Evolutionary conservation across 169 alveolate species (phyloP), one percentile per base, ranked within the genome.

Genomic region (Plasmodium berghei): DNA sequence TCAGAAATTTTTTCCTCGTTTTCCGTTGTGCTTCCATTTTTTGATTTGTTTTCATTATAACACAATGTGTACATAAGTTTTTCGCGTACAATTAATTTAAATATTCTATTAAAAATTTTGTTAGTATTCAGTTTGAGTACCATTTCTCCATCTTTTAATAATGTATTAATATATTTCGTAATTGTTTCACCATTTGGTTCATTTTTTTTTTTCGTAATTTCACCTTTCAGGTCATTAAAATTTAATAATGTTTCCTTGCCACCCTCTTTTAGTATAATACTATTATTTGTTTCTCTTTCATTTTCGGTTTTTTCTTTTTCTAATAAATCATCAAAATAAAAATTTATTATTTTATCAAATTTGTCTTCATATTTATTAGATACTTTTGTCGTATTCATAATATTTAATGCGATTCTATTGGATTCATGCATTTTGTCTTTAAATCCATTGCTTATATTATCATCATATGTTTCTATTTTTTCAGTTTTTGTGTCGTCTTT

Each of bases 1-100:
- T n/a, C 6, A 20, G 12, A 18, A 26, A 9, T 54, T 40, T 26
- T 20, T 16, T 14, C 24, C 63, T 40, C 61, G 18, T 20, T 69
- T 69, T 42, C 0, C 20, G 59, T 52, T 16, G n/a, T 52, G 0
- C 6, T 12, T 52, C 24, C 59, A 16, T 14, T 16, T 52, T 14
- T 14, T 52, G n/a, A 16, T 52, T 0, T 52, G 2, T 52, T 52
- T 3, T 52, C 59, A 16, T 16, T 48, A 5, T 61, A n/a, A 46
- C 89, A 77, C 67, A 77, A 8, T n/a, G 46, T 55, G 28, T 34
- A 49, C 66, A 77, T 63, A 63, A 77, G 12, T 69, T 77, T 77
- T 63, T 77, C 89, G 12, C 73, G 40, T 18, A 64, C 45, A 22
- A 77, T 63, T 54, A 77, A 42, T 28, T 77, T 63, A 28, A 77